phyloP scores from a whole-genome alignment of 2,329 filamentous ascomycete genomes.

The Helotiales sp. region DNA sequence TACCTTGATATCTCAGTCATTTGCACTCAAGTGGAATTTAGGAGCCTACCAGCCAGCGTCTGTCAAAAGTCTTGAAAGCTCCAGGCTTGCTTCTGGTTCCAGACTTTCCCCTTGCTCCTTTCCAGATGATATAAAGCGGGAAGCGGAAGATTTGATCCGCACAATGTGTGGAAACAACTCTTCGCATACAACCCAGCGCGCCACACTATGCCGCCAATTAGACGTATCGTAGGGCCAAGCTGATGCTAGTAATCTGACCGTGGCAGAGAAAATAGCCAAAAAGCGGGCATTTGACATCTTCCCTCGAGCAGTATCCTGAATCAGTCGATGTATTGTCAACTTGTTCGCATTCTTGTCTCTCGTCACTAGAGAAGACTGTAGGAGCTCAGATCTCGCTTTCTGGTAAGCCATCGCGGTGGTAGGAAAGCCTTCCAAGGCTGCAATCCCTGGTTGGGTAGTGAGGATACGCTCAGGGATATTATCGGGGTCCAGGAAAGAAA shows the following conservation, averaged over 20 bases:
- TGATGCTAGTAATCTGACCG: conserved; percentile 22
- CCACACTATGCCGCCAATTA: conserved; percentile 29
- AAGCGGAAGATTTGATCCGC: conserved; percentile 26
- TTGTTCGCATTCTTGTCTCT: conserved; percentile 30
- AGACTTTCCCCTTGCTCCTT: background rate
- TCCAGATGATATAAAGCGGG: conserved; percentile 18
- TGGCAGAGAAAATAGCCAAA: conserved; percentile 26
- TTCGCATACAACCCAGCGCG: conserved; percentile 37
- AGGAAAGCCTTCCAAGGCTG: background rate
- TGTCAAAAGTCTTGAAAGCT: conserved; percentile 10
- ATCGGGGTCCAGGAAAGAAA: conserved; percentile 6
- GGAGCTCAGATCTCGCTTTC: conserved; percentile 36
- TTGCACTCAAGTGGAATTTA: background rate
- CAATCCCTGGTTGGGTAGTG: too few relatives aligned
- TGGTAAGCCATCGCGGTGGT: conserved; percentile 21
- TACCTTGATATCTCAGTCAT: conserved; percentile 10
- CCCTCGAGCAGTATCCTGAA: conserved; percentile 38
- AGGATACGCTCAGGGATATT: background rate
- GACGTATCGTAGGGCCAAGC: conserved; percentile 32
- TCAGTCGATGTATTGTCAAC: conserved; percentile 38
- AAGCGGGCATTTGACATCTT: conserved; percentile 27
- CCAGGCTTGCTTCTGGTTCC: background rate
- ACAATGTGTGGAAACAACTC: conserved; percentile 38
- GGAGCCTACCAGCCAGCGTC: conserved; percentile 12
- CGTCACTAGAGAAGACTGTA: conserved; percentile 39